Evolutionary conservation across 352 stramenopile genomes (phyloP), one percentile per base, ranked within the genome.

Genomic region (Phytophthora europaea): DNA sequence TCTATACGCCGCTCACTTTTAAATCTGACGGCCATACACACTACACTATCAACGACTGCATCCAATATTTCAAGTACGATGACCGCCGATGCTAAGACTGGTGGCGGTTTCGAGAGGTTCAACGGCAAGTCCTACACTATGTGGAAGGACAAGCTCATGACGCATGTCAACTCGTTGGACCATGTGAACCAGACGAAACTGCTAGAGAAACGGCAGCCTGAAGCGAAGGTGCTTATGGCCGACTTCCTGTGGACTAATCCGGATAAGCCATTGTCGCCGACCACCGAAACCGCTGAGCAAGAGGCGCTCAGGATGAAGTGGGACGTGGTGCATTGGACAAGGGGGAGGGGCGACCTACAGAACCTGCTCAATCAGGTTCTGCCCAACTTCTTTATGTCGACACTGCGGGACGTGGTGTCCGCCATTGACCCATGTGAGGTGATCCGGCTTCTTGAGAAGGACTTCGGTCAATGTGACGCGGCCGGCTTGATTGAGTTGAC

Each of bases 61-160:
- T n/a, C n/a, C 54, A 71, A 65, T 47, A 71, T 72, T 52, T 56
- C 38, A 67, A 67, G 50, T 62, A 67, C 65, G 0, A 40, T 68
- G 58, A 53, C 52, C 12, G 10, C 40, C 20, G 54, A 70, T 59
- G 64, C 65, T 22, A 73, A 68, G 51, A 31, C 31, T 52, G 38
- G 20, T 15, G 38, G 57, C 31, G 57, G 50, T 15, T 40, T 73
- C 3, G 58, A 73, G 28, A 20, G 9, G n/a, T 73, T 59, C 15
- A 67, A 67, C 9, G 58, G 38, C 3, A 74, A 71, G 34, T 58
- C 23, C 10, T 76, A 72, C 52, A 59, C 53, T 5, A 73, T 69
- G 70, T 73, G 58, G 47, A 72, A 66, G n/a, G 64, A 70, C 48
- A 73, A 77, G 23, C 20, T 70, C 2, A 13, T 73, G 16, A 73